A percentile compares a stretch with the other conserved stretches of the same genome.
phyloP scores from a whole-genome alignment of 805 yeast genomes.

The Ogataea polymorpha region DNA sequence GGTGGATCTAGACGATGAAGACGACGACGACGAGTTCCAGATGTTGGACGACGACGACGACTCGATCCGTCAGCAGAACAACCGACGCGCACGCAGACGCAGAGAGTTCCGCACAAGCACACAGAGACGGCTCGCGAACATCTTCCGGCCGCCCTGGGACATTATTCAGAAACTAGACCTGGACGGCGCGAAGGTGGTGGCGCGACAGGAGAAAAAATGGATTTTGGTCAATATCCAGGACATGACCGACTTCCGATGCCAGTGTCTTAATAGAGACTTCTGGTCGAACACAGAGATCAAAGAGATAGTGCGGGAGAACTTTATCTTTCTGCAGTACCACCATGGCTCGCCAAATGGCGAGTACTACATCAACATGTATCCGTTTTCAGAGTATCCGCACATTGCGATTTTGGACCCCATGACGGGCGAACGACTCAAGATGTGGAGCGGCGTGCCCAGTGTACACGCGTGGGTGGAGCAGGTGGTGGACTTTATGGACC shows the following conservation, averaged over 20 bases:
- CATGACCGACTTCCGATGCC: slow-evolving; percentile 79
- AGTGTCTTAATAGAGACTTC: slow-evolving; percentile 85
- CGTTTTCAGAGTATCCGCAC: slow-evolving; percentile 73
- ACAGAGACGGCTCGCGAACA: slow-evolving; percentile 69
- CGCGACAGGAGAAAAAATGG: slow-evolving; percentile 70
- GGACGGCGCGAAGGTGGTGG: slow-evolving; percentile 71
- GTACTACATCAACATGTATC: slow-evolving; percentile 69
- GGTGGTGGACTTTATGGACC: slow-evolving; percentile 62
- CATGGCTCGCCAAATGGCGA: slow-evolving; percentile 73
- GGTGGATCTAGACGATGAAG: slow-evolving; percentile 17
- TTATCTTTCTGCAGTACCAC: slow-evolving; percentile 83
- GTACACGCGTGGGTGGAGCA: slow-evolving; percentile 61
- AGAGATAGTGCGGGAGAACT: slow-evolving; percentile 58
- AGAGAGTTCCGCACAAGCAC: slow-evolving; percentile 37
- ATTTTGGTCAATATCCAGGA: slow-evolving; percentile 87
- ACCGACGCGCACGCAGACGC: slow-evolving; percentile 25
- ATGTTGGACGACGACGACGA: slow-evolving; percentile 38
- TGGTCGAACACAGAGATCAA: slow-evolving; percentile 77
- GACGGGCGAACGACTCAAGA: slow-evolving; percentile 84
- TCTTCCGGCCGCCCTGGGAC: slow-evolving; percentile 94
- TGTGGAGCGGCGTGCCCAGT: slow-evolving; percentile 72
- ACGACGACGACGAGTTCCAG: slow-evolving; percentile 37
- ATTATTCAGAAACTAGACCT: slow-evolving; percentile 64
- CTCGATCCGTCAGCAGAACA: slow-evolving; percentile 36
- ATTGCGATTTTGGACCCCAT: slow-evolving; percentile 90